Evolutionary conservation across 208 protist species (phyloP).

Genomic region (Leishmania arabica): DNA sequence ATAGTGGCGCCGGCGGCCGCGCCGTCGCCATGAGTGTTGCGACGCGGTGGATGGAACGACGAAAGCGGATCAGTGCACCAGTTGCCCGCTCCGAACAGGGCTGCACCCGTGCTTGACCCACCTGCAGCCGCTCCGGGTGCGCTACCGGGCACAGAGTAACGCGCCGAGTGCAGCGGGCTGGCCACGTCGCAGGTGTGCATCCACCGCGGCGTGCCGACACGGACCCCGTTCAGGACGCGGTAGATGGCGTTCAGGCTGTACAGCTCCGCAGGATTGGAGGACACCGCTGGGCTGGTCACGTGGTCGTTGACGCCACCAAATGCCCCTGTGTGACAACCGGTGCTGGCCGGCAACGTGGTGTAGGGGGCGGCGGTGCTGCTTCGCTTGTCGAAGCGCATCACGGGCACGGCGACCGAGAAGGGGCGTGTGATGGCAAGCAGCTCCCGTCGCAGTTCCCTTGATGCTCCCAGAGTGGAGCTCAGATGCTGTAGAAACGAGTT

Average conservation of each 20-base stretch:
- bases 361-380: background rate
- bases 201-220: slow-evolving; percentile 29
- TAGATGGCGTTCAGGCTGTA: slow-evolving; percentile 52
- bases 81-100: background rate
- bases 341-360: background rate
- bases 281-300: background rate
- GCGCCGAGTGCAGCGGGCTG: slow-evolving; percentile 21
- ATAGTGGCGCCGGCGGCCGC: background rate
- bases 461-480: slow-evolving; percentile 8
- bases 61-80: slow-evolving; percentile 19
- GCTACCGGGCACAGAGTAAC: slow-evolving; percentile 3
- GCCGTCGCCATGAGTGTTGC: background rate
- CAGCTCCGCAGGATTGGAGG: slow-evolving; percentile 32
- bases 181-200: slow-evolving; percentile 14
- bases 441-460: slow-evolving; percentile 23
- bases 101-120: background rate
- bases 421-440: slow-evolving; percentile 34
- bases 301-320: background rate
- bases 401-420: slow-evolving; percentile 21
- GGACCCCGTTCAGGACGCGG: slow-evolving; percentile 40
- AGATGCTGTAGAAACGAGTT: slow-evolving; percentile 19
- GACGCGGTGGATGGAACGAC: slow-evolving; percentile 9
- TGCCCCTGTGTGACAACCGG: background rate
- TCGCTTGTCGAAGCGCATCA: slow-evolving; percentile 6
- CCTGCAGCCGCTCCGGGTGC: background rate